Evolutionary conservation across 345 rosid genomes (phyloP).

Genomic region (Raphanus sativus): DNA sequence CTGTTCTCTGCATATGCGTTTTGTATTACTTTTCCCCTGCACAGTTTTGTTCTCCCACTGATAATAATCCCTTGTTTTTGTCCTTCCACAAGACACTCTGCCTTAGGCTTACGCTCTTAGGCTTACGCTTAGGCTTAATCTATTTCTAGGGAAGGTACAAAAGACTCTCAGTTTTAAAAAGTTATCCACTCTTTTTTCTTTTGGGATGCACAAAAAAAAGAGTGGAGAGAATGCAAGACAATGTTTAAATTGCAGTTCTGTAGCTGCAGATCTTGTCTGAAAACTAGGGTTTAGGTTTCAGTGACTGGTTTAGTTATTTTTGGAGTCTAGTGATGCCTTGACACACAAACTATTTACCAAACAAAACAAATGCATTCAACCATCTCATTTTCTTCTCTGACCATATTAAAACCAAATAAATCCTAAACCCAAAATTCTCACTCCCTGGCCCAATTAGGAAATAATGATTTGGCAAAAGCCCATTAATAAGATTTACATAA

Average conservation of each 20-base stretch:
- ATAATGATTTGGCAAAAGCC: neutral
- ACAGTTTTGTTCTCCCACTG: no score
- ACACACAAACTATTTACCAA: neutral
- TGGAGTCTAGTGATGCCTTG: slow-evolving; percentile 14
- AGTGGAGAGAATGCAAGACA: slow-evolving; percentile 14
- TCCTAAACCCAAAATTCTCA: neutral
- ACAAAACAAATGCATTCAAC: slow-evolving; percentile 4
- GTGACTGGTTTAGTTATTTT: neutral
- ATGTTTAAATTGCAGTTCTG: slow-evolving; percentile 30
- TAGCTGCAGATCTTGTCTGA: neutral
- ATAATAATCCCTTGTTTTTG: no score
- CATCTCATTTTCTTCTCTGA: slow-evolving; percentile 9
- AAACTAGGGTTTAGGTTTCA: slow-evolving; percentile 14
- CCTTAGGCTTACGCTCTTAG: no score
- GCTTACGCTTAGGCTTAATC: no score
- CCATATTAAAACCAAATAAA: neutral
- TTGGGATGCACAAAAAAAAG: no score
- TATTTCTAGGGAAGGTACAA: no score
- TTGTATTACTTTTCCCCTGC: no score
- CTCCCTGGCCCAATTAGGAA: neutral
- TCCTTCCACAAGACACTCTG: no score
- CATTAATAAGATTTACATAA: neutral
- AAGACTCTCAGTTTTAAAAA: no score
- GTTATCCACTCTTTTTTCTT: no score
- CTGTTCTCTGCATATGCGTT: no score